Conservation (phyloP, 495 filamentous ascomycete genomes). For the Penicillium malachiteum region DNA sequence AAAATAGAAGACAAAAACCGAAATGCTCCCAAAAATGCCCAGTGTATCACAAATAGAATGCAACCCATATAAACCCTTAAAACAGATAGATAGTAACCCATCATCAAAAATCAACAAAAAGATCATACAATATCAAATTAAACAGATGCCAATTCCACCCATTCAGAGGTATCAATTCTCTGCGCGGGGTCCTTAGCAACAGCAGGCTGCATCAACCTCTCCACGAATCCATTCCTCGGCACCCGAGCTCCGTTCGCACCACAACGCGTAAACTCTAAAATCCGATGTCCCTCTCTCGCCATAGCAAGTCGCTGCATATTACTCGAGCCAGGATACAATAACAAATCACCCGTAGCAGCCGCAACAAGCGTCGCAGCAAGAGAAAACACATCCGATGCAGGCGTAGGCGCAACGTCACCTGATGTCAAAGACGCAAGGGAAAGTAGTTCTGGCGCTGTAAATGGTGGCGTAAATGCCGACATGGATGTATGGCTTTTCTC, state of each 20-base stretch:
- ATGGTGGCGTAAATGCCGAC: slow-evolving; percentile 57
- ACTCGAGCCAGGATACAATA: slow-evolving; percentile 50
- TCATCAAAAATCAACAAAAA: neutral
- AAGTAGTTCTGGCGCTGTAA: slow-evolving; percentile 57
- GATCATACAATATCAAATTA: slow-evolving; percentile 6
- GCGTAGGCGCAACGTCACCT: slow-evolving; percentile 12
- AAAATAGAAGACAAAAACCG: slow-evolving; percentile 1
- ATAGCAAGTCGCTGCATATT: slow-evolving; percentile 44
- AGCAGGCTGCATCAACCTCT: slow-evolving; percentile 40
- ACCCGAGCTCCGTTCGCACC: slow-evolving; percentile 41
- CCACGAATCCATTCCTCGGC: slow-evolving; percentile 44
- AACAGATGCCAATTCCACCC: slow-evolving; percentile 26
- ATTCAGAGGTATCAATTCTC: slow-evolving; percentile 36
- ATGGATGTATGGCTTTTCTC: slow-evolving; percentile 27
- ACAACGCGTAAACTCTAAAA: slow-evolving; percentile 45
- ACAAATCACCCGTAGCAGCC: slow-evolving; percentile 51
- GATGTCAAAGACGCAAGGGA: slow-evolving; percentile 35
- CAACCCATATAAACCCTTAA: neutral
- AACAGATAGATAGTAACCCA: slow-evolving; percentile 1
- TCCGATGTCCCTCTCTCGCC: slow-evolving; percentile 48
- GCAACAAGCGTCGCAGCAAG: slow-evolving; percentile 57
- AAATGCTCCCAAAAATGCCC: slow-evolving; percentile 16
- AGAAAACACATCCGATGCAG: slow-evolving; percentile 44
- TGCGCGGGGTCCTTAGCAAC: slow-evolving; percentile 42
- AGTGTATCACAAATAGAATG: slow-evolving; percentile 1